Conservation (phyloP, 2,329 filamentous ascomycete genomes). For the Cladosporium sp. region DNA sequence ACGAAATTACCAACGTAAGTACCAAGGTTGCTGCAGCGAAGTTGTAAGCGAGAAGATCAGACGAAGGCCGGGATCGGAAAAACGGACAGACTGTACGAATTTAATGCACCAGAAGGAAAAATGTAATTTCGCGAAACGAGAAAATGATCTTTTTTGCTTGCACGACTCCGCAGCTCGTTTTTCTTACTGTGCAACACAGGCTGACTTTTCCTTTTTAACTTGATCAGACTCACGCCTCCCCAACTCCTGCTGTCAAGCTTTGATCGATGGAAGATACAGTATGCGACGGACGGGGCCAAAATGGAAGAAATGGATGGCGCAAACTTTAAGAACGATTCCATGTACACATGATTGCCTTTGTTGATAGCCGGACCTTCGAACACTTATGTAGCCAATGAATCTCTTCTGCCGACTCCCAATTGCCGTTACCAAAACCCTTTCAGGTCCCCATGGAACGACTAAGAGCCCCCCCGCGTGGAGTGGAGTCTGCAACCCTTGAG, state of each 20-base stretch:
- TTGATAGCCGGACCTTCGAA: neutral
- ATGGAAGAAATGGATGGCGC: neutral
- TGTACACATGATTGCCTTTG: neutral
- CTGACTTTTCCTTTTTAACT: conserved; percentile 7
- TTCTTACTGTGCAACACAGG: neutral
- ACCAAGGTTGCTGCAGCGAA: conserved; percentile 57
- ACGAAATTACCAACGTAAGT: conserved; percentile 78
- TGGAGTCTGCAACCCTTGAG: neutral
- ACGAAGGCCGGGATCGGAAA: neutral
- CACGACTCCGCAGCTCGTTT: neutral
- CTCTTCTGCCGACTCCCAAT: neutral
- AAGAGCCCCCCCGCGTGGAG: neutral
- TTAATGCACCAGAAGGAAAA: neutral
- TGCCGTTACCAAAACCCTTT: neutral
- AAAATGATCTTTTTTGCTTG: neutral
- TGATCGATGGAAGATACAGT: neutral
- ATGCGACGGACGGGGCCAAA: neutral
- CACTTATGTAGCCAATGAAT: neutral
- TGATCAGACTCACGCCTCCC: conserved; percentile 6
- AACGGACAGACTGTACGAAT: conserved; percentile 18
- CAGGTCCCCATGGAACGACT: neutral
- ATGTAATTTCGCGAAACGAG: conserved; percentile 1
- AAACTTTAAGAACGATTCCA: neutral
- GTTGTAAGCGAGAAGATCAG: conserved; percentile 28
- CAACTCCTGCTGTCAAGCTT: conserved; percentile 11